phyloP scores from a whole-genome alignment of 192 early-diverging fungal genomes.

The Coemansia sp. region DNA sequence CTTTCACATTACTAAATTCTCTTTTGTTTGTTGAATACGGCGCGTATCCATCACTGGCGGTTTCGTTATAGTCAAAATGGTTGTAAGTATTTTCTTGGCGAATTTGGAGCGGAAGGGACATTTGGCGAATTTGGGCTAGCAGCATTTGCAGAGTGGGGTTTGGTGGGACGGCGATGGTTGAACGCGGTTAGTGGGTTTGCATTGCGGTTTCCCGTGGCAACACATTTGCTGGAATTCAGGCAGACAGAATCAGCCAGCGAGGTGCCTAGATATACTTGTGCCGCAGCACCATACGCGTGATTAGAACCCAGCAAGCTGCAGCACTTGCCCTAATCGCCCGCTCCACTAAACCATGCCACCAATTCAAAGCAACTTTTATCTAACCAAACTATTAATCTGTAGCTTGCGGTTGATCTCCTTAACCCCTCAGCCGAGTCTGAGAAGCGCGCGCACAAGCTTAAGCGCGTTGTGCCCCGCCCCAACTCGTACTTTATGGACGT shows the following conservation, averaged over 20 bases:
- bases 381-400: constrained; percentile 8
- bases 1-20: too few relatives aligned
- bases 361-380: too few relatives aligned
- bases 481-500: constrained; percentile 99
- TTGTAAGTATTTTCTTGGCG: constrained; percentile 41
- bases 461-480: constrained; percentile 93
- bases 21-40: too few relatives aligned
- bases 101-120: not conserved
- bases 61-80: constrained; percentile 43
- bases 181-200: too few relatives aligned
- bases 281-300: too few relatives aligned
- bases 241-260: too few relatives aligned
- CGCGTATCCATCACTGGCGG: constrained; percentile 1
- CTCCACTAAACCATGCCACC: too few relatives aligned
- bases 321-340: too few relatives aligned
- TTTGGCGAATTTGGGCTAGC: not conserved
- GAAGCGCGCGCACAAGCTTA: constrained; percentile 88
- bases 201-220: too few relatives aligned
- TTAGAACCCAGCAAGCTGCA: too few relatives aligned
- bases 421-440: constrained; percentile 82
- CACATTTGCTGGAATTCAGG: too few relatives aligned
- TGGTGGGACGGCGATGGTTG: not conserved
- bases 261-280: too few relatives aligned
- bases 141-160: not conserved
- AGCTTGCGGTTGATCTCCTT: constrained; percentile 92